These are phyloP conservation scores for Heliosperma pusillum DNA, from an alignment of 148 eudicot species.

Conservation along the genomic window DNA sequence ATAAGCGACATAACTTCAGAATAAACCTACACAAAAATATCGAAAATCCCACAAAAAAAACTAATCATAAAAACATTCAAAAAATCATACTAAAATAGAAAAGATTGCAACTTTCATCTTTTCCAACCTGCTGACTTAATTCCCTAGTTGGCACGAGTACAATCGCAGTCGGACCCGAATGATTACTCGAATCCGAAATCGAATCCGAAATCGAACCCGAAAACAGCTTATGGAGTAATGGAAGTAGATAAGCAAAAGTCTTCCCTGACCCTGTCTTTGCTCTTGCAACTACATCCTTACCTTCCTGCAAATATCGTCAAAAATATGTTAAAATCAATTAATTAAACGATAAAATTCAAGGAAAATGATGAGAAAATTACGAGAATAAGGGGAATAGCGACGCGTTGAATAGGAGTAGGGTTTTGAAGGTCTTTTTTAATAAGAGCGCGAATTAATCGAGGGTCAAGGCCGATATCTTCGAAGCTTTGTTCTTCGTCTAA, in stretches of 20 bases:
- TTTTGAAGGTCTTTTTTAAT: constrained; percentile 49
- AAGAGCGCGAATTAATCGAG: constrained; percentile 75
- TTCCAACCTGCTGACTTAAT: constrained; percentile 67
- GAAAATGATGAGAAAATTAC: constrained; percentile 27
- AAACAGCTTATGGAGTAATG: constrained; percentile 79
- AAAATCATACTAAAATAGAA: background rate
- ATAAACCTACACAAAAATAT: constrained; percentile 48
- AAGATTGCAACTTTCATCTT: background rate
- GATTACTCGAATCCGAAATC: constrained; percentile 24
- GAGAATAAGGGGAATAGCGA: constrained; percentile 70
- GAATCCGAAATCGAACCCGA: constrained; percentile 38
- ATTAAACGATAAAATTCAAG: too few relatives aligned
- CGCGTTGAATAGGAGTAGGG: constrained; percentile 79
- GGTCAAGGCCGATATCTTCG: constrained; percentile 66
- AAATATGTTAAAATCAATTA: too few relatives aligned
- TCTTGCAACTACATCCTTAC: constrained; percentile 88
- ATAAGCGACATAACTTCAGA: constrained; percentile 55
- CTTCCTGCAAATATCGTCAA: constrained; percentile 42
- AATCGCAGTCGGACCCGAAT: constrained; percentile 49
- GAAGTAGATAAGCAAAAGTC: constrained; percentile 88
- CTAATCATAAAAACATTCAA: background rate
- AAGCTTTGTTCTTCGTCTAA: constrained; percentile 53
- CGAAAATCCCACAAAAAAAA: background rate
- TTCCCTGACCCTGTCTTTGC: constrained; percentile 95
- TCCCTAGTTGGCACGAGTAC: constrained; percentile 80